Percentiles rank a stretch among this genome's conserved stretches.
phyloP scores from a whole-genome alignment of 2,329 filamentous ascomycete genomes.

The Aspergillus sp. region DNA sequence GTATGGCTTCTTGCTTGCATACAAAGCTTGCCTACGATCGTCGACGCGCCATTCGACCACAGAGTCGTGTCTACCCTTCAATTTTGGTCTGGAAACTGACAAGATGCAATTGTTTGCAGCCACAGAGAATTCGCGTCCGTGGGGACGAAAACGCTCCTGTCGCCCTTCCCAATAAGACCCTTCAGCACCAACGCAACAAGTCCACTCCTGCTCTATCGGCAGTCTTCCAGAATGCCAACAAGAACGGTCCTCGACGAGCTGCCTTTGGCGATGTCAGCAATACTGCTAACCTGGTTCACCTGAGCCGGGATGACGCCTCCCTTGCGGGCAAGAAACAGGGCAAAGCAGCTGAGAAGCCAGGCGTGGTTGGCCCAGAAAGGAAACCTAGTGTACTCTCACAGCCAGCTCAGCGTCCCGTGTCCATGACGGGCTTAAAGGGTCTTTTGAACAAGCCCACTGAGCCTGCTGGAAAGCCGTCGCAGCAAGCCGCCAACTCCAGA shows the following conservation, averaged over 20 bases:
- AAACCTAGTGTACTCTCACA: conserved; percentile 47
- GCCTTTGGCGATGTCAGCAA: conserved; percentile 83
- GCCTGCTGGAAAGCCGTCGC: conserved; percentile 25
- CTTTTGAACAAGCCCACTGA: conserved; percentile 30
- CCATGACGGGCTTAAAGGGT: conserved; percentile 34
- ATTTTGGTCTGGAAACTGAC: conserved; percentile 8
- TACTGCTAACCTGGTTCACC: conserved; percentile 39
- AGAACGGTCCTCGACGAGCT: conserved; percentile 65
- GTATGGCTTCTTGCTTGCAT: conserved; percentile 5
- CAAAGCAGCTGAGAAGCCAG: conserved; percentile 25
- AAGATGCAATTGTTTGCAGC: conserved; percentile 44
- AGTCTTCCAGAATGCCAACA: conserved; percentile 54
- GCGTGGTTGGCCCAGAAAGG: conserved; percentile 25
- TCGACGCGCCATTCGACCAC: no score
- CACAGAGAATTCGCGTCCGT: conserved; percentile 62
- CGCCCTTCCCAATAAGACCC: conserved; percentile 48
- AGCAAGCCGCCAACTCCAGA: conserved; percentile 35
- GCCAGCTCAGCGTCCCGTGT: conserved; percentile 59
- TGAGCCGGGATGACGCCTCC: conserved; percentile 54
- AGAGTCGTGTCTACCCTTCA: neutral
- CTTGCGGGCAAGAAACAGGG: conserved; percentile 44
- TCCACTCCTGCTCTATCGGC: conserved; percentile 62
- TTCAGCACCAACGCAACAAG: conserved; percentile 76
- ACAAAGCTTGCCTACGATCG: neutral
- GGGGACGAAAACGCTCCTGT: conserved; percentile 66